Evolutionary conservation across 306 rosid genomes (phyloP).

Genomic region (Arachis stenosperma): DNA sequence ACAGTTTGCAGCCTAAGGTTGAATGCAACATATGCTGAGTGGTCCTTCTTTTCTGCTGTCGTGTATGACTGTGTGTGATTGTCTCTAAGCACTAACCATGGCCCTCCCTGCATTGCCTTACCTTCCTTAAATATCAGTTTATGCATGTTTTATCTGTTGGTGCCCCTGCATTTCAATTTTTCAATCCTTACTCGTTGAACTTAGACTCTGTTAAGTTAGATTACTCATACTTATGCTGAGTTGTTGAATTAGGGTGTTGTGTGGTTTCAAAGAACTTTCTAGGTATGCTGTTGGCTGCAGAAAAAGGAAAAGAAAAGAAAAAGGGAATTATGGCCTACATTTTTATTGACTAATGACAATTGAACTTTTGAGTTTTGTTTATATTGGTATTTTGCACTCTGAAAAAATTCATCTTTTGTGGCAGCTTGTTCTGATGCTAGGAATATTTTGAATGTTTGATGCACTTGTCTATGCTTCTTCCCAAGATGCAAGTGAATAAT

Average conservation of each 20-base stretch:
- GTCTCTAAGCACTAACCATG: constrained; percentile 9
- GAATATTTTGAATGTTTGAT: neutral
- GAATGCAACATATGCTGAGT: constrained; percentile 19
- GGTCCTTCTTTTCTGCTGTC: constrained; percentile 24
- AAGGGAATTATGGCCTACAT: no score
- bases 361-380: neutral
- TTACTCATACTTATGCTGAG: neutral
- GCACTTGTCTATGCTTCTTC: constrained; percentile 7
- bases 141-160: neutral
- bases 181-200: constrained; percentile 1
- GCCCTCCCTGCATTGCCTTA: constrained; percentile 6
- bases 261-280: neutral
- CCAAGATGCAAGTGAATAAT: constrained; percentile 7
- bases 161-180: constrained; percentile 18
- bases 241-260: neutral
- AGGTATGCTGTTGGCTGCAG: constrained; percentile 6
- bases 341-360: no score
- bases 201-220: neutral
- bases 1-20: constrained; percentile 13
- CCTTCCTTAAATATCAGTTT: constrained; percentile 3
- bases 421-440: neutral
- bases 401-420: neutral
- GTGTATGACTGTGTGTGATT: constrained; percentile 17
- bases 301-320: no score
- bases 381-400: neutral